phyloP scores from a whole-genome alignment of 208 protist species.

The Leishmania aethiopica region DNA sequence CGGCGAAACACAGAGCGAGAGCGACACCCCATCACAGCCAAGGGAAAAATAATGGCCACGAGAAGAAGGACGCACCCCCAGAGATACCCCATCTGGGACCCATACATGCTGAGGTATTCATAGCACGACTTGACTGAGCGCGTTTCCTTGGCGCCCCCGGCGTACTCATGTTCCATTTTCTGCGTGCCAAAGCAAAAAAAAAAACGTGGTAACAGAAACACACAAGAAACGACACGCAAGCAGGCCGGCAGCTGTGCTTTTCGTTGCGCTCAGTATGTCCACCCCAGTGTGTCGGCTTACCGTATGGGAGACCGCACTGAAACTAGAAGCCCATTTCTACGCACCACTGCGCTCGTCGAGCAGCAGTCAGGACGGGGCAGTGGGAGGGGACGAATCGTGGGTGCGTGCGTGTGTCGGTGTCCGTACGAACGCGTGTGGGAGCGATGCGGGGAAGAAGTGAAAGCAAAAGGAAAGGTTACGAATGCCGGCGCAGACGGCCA shows the following conservation, averaged over 20 bases:
- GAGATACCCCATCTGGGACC: background rate
- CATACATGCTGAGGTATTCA: background rate
- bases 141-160: background rate
- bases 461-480: background rate
- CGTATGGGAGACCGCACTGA: background rate
- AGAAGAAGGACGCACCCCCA: conserved; percentile 15
- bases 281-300: background rate
- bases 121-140: background rate
- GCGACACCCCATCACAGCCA: conserved; percentile 25
- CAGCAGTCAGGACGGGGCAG: background rate
- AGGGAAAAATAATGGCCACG: conserved; percentile 17
- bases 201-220: background rate
- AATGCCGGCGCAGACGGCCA: background rate
- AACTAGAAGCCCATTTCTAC: background rate
- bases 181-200: background rate
- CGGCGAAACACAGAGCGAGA: conserved; percentile 31
- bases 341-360: background rate
- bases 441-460: background rate
- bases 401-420: no score
- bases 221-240: background rate
- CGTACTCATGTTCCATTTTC: background rate
- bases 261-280: background rate
- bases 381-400: background rate
- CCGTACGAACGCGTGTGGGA: background rate
- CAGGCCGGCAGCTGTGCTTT: background rate